These are phyloP conservation scores for Colletotrichum sojae DNA, from an alignment of 2,329 filamentous ascomycete genomes.

Conservation along the genomic window DNA sequence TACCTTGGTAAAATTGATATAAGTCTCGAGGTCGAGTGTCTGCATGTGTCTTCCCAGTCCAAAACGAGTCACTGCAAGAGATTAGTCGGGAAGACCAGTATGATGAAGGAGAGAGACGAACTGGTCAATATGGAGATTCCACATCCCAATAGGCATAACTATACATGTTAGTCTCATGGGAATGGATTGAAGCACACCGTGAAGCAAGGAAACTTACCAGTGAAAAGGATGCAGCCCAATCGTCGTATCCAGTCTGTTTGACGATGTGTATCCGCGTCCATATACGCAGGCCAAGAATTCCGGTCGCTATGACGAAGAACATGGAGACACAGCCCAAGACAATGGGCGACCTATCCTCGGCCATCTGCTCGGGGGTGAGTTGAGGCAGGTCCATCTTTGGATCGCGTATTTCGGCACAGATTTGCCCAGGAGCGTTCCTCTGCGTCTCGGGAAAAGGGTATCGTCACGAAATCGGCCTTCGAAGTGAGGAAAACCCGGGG, in stretches of 20 bases:
- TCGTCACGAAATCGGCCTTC: background rate
- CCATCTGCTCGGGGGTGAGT: slow-evolving; percentile 26
- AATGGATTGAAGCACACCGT: background rate
- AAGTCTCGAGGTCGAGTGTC: slow-evolving; percentile 5
- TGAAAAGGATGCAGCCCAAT: slow-evolving; percentile 44
- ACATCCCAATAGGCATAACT: slow-evolving; percentile 29
- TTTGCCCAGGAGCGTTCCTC: background rate
- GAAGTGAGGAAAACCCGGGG: background rate
- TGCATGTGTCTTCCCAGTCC: slow-evolving; percentile 43
- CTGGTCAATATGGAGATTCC: slow-evolving; percentile 23
- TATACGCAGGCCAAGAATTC: slow-evolving; percentile 43
- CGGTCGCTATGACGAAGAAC: slow-evolving; percentile 41
- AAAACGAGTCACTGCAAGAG: slow-evolving; percentile 30
- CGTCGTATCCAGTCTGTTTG: slow-evolving; percentile 46
- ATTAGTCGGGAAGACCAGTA: background rate
- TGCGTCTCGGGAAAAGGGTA: background rate
- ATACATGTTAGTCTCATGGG: background rate
- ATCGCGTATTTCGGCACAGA: background rate
- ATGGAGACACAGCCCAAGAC: slow-evolving; percentile 42
- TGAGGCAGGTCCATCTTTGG: slow-evolving; percentile 27
- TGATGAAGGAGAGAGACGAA: background rate
- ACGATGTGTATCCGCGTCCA: slow-evolving; percentile 47
- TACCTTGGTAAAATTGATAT: slow-evolving; percentile 35
- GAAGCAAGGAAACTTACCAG: slow-evolving; percentile 39
- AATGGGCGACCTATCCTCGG: slow-evolving; percentile 37